These are phyloP conservation scores for Aspergillus unguis DNA, from an alignment of 2,329 filamentous ascomycete genomes.

Conservation along the genomic window DNA sequence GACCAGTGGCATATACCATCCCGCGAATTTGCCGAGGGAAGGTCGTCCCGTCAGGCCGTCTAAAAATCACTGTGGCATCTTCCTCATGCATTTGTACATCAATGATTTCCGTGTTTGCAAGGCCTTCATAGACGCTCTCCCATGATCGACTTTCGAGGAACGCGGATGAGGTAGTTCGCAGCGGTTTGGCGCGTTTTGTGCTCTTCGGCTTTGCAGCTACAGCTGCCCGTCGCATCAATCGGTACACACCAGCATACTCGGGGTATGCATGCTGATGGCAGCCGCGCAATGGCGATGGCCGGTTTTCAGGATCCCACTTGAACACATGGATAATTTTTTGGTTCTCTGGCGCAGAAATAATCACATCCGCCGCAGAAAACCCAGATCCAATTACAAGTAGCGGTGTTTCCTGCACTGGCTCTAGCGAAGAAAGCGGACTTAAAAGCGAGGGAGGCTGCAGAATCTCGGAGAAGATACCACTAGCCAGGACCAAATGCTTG, in stretches of 20 bases:
- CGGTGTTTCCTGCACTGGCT: conserved; percentile 32
- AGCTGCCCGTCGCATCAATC: conserved; percentile 56
- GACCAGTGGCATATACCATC: conserved; percentile 55
- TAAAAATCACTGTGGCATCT: conserved; percentile 43
- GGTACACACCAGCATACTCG: conserved; percentile 59
- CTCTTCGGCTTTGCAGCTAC: conserved; percentile 19
- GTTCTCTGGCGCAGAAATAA: conserved; percentile 51
- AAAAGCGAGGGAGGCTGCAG: conserved; percentile 52
- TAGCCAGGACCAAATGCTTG: conserved; percentile 57
- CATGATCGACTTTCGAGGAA: conserved; percentile 51
- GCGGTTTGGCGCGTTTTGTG: conserved; percentile 24
- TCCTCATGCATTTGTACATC: conserved; percentile 32
- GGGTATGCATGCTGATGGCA: conserved; percentile 62
- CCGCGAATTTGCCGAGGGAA: conserved; percentile 48
- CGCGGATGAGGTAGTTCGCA: conserved; percentile 40
- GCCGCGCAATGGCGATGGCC: conserved; percentile 55
- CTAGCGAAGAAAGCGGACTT: conserved; percentile 42
- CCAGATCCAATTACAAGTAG: conserved; percentile 59
- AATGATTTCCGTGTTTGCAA: conserved; percentile 52
- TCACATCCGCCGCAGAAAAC: conserved; percentile 61
- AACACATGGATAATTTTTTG: conserved; percentile 59
- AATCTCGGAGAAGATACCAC: conserved; percentile 56
- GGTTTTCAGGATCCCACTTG: conserved; percentile 56
- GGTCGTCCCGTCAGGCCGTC: conserved; percentile 40
- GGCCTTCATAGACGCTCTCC: conserved; percentile 52